A percentile compares a stretch with the other conserved stretches of the same genome.
Evolutionary conservation across 352 stramenopile species (phyloP).

Genomic region (Phytopythium mirpurense): DNA sequence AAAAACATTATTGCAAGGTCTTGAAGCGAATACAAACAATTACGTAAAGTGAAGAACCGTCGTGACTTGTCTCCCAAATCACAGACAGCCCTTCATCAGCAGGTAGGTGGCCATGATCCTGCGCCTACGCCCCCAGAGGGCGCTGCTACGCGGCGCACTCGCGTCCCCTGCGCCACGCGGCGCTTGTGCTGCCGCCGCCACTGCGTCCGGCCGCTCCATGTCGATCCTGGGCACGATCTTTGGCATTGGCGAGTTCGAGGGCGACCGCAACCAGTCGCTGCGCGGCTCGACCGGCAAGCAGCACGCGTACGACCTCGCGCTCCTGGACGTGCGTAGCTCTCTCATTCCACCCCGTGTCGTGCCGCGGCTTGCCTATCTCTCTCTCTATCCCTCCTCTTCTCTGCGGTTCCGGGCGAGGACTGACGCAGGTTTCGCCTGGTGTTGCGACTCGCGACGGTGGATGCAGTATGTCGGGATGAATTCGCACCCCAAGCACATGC

Average conservation of each 20-base stretch:
- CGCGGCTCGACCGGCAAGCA: constrained; percentile 52
- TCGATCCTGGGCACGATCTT: constrained; percentile 75
- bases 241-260: constrained; percentile 79
- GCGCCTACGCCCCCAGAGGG: background rate
- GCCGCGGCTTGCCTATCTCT: too few relatives aligned
- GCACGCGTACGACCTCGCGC: constrained; percentile 63
- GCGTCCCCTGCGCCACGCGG: background rate
- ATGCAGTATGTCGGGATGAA: constrained; percentile 78
- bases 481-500: constrained; percentile 63
- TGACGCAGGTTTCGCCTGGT: background rate
- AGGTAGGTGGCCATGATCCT: background rate
- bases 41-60: too few relatives aligned
- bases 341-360: too few relatives aligned
- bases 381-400: background rate
- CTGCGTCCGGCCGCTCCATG: constrained; percentile 29
- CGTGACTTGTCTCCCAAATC: too few relatives aligned
- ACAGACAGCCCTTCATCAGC: too few relatives aligned
- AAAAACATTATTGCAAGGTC: too few relatives aligned
- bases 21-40: too few relatives aligned
- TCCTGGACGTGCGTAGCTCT: constrained; percentile 41
- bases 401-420: background rate
- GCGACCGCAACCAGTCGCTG: constrained; percentile 51
- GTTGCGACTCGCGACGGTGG: background rate
- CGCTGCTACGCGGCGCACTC: background rate
- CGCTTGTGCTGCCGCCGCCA: background rate